Evolutionary conservation across 31 red algal species (phyloP).

Genomic region (Porphyra umbilicalis): DNA sequence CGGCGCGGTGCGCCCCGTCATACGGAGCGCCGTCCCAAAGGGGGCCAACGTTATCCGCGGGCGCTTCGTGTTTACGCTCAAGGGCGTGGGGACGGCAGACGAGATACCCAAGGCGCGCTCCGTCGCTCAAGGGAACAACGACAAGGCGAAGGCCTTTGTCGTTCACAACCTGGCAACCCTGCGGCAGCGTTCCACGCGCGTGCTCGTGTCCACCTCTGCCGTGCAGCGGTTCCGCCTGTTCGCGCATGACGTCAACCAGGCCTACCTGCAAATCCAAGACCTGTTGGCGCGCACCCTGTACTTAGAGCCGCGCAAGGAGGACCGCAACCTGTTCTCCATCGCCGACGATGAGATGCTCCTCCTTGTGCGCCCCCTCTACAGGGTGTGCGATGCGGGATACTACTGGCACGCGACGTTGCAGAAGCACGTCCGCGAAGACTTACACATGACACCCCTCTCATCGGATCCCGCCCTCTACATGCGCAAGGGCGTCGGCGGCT

Average conservation of each 20-base stretch:
- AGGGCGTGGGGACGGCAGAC: constrained; percentile 7
- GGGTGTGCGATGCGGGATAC: too few species aligned
- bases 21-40: constrained; percentile 9
- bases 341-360: too few species aligned
- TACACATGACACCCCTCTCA: constrained; percentile 6
- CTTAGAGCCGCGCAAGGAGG: too few species aligned
- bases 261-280: constrained; percentile 15
- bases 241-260: constrained; percentile 9
- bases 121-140: constrained; percentile 14
- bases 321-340: too few species aligned
- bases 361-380: too few species aligned
- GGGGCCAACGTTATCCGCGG: constrained; percentile 30
- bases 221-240: constrained; percentile 15
- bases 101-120: constrained; percentile 26
- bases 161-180: constrained; percentile 10
- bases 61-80: constrained; percentile 13
- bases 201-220: too few species aligned
- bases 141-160: constrained; percentile 12
- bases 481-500: background rate
- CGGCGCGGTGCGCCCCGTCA: constrained; percentile 5
- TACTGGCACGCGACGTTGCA: constrained; percentile 2
- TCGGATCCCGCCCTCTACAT: constrained; percentile 1
- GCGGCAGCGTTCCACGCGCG: constrained; percentile 2
- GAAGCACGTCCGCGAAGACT: constrained; percentile 3
- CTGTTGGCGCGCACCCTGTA: constrained; percentile 7